Evolutionary conservation across 768 basidiomycete species (phyloP).

Genomic region (Boletus coccyginus): DNA sequence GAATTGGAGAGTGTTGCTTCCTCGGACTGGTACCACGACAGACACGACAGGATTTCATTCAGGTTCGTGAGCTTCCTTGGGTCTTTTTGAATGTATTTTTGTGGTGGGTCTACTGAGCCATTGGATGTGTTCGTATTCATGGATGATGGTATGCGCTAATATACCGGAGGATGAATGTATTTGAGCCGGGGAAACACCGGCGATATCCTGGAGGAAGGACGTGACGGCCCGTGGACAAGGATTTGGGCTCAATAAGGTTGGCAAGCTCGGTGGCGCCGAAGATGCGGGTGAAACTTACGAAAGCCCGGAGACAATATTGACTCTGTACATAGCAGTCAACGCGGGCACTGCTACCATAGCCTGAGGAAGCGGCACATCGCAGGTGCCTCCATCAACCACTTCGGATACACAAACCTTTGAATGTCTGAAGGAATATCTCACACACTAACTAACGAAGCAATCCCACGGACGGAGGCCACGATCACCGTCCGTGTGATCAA

Average conservation of each 20-base stretch:
- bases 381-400: background rate
- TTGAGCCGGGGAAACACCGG: too few relatives aligned
- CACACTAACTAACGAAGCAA: constrained; percentile 58
- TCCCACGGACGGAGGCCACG: constrained; percentile 73
- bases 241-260: too few relatives aligned
- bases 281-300: too few relatives aligned
- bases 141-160: background rate
- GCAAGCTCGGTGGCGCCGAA: too few relatives aligned
- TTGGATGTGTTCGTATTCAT: constrained; percentile 12
- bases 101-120: constrained; percentile 5
- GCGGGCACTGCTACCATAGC: too few relatives aligned
- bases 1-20: constrained; percentile 75
- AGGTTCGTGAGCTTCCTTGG: constrained; percentile 52
- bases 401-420: background rate
- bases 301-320: too few relatives aligned
- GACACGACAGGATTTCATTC: constrained; percentile 68
- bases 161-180: too few relatives aligned
- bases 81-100: constrained; percentile 13
- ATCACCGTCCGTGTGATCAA: constrained; percentile 93
- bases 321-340: too few relatives aligned
- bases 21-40: constrained; percentile 72
- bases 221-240: too few relatives aligned
- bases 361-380: too few relatives aligned
- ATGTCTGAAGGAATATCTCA: constrained; percentile 40
- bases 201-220: too few relatives aligned